A percentile compares a stretch with the other conserved stretches of the same genome.
These are phyloP conservation scores for Gossypium mustelinum DNA, from an alignment of 345 rosid genomes.

Conservation along the genomic window DNA sequence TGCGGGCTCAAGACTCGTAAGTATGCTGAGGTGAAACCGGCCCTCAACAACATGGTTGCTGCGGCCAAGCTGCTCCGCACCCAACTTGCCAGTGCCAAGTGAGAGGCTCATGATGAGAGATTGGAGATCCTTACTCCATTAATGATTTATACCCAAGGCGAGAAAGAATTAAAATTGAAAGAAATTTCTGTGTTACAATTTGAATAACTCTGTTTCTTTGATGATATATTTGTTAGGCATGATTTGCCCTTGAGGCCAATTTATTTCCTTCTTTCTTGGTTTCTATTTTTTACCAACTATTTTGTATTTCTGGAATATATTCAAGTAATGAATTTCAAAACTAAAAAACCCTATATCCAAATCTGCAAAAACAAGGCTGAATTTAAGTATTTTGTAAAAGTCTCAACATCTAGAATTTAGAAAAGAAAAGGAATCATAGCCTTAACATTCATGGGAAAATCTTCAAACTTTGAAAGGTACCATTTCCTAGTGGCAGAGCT, in stretches of 20 bases:
- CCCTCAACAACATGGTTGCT: constrained; percentile 81
- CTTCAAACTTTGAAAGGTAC: constrained; percentile 68
- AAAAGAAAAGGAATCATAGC: constrained; percentile 57
- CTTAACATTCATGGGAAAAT: constrained; percentile 52
- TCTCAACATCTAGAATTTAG: constrained; percentile 18
- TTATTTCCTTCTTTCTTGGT: not conserved
- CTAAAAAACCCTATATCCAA: too few relatives aligned
- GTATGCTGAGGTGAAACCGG: constrained; percentile 88
- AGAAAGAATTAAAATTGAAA: not conserved
- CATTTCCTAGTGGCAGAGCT: constrained; percentile 64
- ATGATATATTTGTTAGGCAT: constrained; percentile 14
- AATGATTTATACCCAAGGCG: constrained; percentile 8
- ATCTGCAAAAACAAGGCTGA: too few relatives aligned
- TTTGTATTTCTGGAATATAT: not conserved
- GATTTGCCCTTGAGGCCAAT: not conserved
- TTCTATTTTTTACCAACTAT: not conserved
- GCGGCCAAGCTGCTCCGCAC: constrained; percentile 91
- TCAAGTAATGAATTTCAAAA: too few relatives aligned
- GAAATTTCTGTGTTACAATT: constrained; percentile 12
- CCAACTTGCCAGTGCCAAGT: constrained; percentile 80
- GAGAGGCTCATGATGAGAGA: constrained; percentile 28
- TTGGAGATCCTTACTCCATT: not conserved
- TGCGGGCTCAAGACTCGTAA: constrained; percentile 95
- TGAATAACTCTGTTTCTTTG: constrained; percentile 24
- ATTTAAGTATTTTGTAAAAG: too few relatives aligned